Evolutionary conservation across 2,329 filamentous ascomycete species (phyloP), one percentile per base, ranked within the genome.

Genomic region (Fusarium phyllophilum): DNA sequence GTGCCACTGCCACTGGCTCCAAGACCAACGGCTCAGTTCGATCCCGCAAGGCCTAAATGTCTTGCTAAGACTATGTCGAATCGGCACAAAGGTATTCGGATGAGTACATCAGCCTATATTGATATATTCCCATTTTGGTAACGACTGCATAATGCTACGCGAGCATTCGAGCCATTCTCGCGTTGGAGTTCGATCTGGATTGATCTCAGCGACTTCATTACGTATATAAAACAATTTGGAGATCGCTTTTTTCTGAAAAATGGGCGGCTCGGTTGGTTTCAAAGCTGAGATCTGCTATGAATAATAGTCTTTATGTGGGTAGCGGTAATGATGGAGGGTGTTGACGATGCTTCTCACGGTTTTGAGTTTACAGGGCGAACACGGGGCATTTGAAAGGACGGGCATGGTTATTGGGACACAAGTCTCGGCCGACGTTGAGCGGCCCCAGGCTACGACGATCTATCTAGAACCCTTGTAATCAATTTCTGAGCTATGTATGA

Each of bases 11-110:
- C 71, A 89, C 88, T 56, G 87, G 87, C 52, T 83, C 84, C 75
- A 89, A 87, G 84, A 82, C 88, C 75, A 92, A 88, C 79, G 90
- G 89, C 74, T 87, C 87, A 66, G 90, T 91, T 55, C 87, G 92
- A 77, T 93, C 91, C 75, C 90, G 92, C 80, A 94, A 93, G 88
- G 92, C 92, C 61, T 84, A 82, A 78, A 62, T 54, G 54, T 46
- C 45, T 52, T 51, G 49, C 22, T 39, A 44, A 46, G 39, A 49
- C 36, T 39, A 42, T 52, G 26, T 48, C 55, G 49, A 56, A 24
- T 15, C 36, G 24, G 42, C 42, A 33, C n/a, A 56, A 54, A 24
- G n/a, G 54, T 38, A 45, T 55, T 62, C 42, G n/a, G 45, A 49
- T 34, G 56, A 60, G 22, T 49, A 42, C 54, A 44, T 51, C 42